These are phyloP conservation scores for Lathyrus aphaca DNA, from an alignment of 306 rosid genomes.

Conservation along the genomic window DNA sequence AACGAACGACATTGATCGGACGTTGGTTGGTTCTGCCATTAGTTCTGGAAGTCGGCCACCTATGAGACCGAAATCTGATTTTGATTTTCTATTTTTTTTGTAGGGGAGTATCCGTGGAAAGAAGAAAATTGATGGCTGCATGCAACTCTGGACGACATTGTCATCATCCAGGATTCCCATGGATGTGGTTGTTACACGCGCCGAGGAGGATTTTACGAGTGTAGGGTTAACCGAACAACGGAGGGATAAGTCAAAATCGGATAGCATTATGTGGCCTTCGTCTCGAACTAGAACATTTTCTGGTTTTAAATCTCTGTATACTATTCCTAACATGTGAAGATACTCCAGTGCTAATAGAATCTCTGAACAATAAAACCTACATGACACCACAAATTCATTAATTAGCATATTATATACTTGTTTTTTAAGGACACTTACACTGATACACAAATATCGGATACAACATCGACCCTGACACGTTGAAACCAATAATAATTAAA, in stretches of 20 bases:
- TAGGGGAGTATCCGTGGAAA: constrained; percentile 71
- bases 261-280: constrained; percentile 92
- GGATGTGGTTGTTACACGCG: constrained; percentile 33
- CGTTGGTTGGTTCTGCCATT: constrained; percentile 90
- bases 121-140: constrained; percentile 59
- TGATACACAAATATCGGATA: too few species aligned
- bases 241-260: constrained; percentile 83
- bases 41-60: constrained; percentile 72
- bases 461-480: too few species aligned
- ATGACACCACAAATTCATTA: constrained; percentile 26
- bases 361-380: constrained; percentile 82
- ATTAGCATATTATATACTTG: neutral
- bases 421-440: too few species aligned
- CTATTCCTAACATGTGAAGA: constrained; percentile 92
- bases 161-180: constrained; percentile 29
- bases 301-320: constrained; percentile 86
- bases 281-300: constrained; percentile 83
- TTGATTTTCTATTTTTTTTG: constrained; percentile 68
- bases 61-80: constrained; percentile 74
- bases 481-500: too few species aligned
- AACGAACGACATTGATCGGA: constrained; percentile 88
- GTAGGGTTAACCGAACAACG: constrained; percentile 83
- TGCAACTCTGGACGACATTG: constrained; percentile 45
- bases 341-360: constrained; percentile 84
- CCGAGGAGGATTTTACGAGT: constrained; percentile 79